Conservation (phyloP, 2,329 filamentous ascomycete species). For the Diplodia mutila region DNA sequence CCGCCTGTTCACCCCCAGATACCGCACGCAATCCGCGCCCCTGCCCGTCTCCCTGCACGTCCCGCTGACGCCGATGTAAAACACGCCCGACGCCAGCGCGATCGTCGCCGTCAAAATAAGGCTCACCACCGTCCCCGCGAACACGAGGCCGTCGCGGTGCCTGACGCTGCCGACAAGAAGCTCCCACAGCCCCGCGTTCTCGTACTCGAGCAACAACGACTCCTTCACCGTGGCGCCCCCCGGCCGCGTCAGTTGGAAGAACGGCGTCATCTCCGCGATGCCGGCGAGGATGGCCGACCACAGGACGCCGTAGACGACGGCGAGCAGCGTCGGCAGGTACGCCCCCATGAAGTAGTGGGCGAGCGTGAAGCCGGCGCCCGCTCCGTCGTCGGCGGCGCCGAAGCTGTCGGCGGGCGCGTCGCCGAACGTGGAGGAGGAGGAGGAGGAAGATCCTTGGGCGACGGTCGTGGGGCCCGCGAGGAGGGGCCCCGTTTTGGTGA, state of each 20-base stretch:
- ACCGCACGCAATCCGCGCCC: neutral
- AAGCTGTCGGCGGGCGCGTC: neutral
- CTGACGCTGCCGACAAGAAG: constrained; percentile 4
- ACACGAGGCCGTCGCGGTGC: constrained; percentile 7
- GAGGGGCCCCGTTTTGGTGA: neutral
- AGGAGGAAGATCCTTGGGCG: neutral
- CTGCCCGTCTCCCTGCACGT: neutral
- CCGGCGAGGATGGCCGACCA: constrained; percentile 23
- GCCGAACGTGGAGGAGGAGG: too few relatives aligned
- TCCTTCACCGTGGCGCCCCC: neutral
- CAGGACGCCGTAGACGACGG: constrained; percentile 22
- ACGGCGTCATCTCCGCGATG: constrained; percentile 23
- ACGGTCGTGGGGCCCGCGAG: neutral
- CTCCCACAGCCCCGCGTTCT: neutral
- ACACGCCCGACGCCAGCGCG: constrained; percentile 20
- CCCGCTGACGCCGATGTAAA: constrained; percentile 23
- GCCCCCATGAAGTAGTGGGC: constrained; percentile 28
- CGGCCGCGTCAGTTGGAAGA: constrained; percentile 8
- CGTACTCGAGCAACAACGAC: neutral
- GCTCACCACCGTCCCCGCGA: constrained; percentile 21
- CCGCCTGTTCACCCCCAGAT: neutral
- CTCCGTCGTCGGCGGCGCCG: neutral
- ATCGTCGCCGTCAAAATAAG: constrained; percentile 14
- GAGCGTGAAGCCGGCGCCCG: too few relatives aligned
- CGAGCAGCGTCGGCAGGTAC: constrained; percentile 24